Evolutionary conservation across 805 yeast genomes (phyloP).

Genomic region (Candida pseudofarinosa): DNA sequence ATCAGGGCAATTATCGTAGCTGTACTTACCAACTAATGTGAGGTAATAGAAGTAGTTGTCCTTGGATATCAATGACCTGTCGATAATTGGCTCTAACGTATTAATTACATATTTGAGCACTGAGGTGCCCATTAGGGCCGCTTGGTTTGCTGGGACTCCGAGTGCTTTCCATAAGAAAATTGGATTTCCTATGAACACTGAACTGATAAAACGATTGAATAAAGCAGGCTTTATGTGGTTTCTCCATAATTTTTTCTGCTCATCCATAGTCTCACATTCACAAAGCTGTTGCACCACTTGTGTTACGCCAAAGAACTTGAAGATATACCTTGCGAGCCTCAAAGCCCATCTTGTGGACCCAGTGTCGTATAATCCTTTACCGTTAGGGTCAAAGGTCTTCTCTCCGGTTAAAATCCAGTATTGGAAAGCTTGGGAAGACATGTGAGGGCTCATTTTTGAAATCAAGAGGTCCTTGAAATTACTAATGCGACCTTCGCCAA

Average conservation of each 20-base stretch:
- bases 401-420: conserved; percentile 69
- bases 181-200: conserved; percentile 72
- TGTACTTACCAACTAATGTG: conserved; percentile 58
- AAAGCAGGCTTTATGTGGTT: conserved; percentile 61
- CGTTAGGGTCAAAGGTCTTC: conserved; percentile 49
- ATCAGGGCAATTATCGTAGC: conserved; percentile 66
- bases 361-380: conserved; percentile 70
- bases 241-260: conserved; percentile 66
- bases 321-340: conserved; percentile 59
- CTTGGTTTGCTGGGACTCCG: conserved; percentile 87
- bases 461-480: conserved; percentile 44
- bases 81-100: conserved; percentile 72
- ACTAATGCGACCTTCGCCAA: conserved; percentile 68
- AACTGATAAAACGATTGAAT: conserved; percentile 65
- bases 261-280: conserved; percentile 50
- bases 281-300: conserved; percentile 54
- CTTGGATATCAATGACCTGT: conserved; percentile 55
- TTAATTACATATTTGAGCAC: conserved; percentile 69
- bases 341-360: conserved; percentile 88
- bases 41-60: conserved; percentile 81
- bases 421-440: conserved; percentile 78
- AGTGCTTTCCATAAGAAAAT: conserved; percentile 84
- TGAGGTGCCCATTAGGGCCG: conserved; percentile 71
- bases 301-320: conserved; percentile 51
- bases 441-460: conserved; percentile 56